Evolutionary conservation across 495 filamentous ascomycete species (phyloP).

Genomic region (Hyaloscypha finlandica): DNA sequence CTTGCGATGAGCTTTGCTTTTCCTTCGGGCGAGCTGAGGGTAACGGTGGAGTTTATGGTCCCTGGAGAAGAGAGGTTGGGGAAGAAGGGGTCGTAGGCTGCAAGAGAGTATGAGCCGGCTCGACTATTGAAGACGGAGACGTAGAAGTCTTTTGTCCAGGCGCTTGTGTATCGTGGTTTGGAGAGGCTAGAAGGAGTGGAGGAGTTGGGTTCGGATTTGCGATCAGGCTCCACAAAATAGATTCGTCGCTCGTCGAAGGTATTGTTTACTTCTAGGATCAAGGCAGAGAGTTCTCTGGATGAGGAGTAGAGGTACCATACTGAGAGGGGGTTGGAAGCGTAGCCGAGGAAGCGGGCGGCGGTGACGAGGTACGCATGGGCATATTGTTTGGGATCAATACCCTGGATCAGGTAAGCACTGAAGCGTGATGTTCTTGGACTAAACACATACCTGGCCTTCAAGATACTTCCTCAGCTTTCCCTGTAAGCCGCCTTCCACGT

Average conservation of each 20-base stretch:
- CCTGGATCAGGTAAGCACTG: conserved; percentile 38
- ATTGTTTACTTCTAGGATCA: conserved; percentile 79
- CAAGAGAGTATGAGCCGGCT: conserved; percentile 59
- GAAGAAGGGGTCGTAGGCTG: conserved; percentile 55
- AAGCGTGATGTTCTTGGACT: not conserved
- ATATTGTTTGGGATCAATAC: conserved; percentile 51
- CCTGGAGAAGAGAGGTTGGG: conserved; percentile 37
- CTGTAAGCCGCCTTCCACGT: conserved; percentile 46
- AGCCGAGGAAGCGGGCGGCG: conserved; percentile 67
- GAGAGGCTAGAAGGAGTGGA: not conserved
- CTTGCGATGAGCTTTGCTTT: conserved; percentile 57
- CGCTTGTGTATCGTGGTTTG: conserved; percentile 29
- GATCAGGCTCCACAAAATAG: conserved; percentile 49
- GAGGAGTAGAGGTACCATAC: conserved; percentile 78
- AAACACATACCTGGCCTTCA: conserved; percentile 31
- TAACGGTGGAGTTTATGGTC: conserved; percentile 55
- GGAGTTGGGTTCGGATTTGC: not conserved
- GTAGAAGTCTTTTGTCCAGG: conserved; percentile 70
- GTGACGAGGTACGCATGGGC: conserved; percentile 70
- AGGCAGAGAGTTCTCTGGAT: conserved; percentile 57
- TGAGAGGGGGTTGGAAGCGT: conserved; percentile 74
- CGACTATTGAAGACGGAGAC: conserved; percentile 74
- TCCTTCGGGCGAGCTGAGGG: conserved; percentile 54
- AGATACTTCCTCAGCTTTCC: conserved; percentile 63
- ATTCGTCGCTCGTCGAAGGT: conserved; percentile 73